A percentile compares a stretch with the other conserved stretches of the same genome.
Evolutionary conservation across 768 basidiomycete genomes (phyloP).

Genomic region (Calvatia gigantea): DNA sequence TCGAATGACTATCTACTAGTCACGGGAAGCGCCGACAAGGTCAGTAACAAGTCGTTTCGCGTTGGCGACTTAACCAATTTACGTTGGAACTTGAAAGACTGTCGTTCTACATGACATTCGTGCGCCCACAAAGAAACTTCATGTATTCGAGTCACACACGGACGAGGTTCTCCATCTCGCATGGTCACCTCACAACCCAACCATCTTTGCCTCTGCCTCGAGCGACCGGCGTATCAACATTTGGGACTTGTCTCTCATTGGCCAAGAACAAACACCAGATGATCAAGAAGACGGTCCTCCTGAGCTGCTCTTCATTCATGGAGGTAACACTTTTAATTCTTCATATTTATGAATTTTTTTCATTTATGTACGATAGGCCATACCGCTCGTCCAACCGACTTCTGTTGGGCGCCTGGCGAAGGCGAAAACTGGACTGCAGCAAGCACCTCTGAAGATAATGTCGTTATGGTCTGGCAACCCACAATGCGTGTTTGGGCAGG

Average conservation of each 20-base stretch:
- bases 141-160: conserved; percentile 89
- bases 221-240: conserved; percentile 91
- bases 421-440: conserved; percentile 82
- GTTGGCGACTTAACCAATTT: not conserved
- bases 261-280: conserved; percentile 94
- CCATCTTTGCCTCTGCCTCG: conserved; percentile 92
- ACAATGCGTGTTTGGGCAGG: conserved; percentile 93
- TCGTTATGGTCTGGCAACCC: conserved; percentile 97
- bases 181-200: conserved; percentile 93
- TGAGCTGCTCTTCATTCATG: conserved; percentile 93
- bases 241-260: conserved; percentile 92
- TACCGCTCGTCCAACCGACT: conserved; percentile 87
- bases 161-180: conserved; percentile 93
- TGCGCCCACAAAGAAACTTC: conserved; percentile 67
- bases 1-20: conserved; percentile 73
- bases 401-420: conserved; percentile 89
- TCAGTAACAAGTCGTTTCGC: conserved; percentile 22
- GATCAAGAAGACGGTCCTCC: conserved; percentile 99
- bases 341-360: conserved; percentile 8
- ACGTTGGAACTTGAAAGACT: conserved; percentile 48
- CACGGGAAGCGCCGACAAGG: conserved; percentile 94
- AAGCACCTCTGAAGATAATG: conserved; percentile 94
- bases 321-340: conserved; percentile 46
- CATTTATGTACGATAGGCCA: conserved; percentile 52
- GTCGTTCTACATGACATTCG: conserved; percentile 87